A percentile compares a stretch with the other conserved stretches of the same genome.
phyloP scores from a whole-genome alignment of 179 eudicot species.

The Gypsophila paniculata region DNA sequence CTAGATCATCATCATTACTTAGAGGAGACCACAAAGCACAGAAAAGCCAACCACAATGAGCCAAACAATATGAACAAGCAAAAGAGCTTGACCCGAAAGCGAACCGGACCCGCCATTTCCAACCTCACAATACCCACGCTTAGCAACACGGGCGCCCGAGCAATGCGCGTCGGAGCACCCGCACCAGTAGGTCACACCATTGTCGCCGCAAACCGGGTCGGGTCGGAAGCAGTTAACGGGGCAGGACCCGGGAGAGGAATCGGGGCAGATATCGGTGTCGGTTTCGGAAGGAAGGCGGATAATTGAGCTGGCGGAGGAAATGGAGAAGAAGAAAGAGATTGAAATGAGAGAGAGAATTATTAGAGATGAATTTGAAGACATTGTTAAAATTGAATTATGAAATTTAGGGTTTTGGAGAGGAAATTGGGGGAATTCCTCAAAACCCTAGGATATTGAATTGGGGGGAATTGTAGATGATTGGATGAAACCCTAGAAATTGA shows the following conservation, averaged over 20 bases:
- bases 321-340: constrained; percentile 27
- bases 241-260: constrained; percentile 32
- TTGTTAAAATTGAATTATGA: neutral
- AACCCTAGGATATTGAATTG: constrained; percentile 13
- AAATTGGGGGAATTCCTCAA: neutral
- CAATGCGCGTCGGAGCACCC: constrained; percentile 87
- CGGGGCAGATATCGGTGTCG: constrained; percentile 35
- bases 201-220: constrained; percentile 89
- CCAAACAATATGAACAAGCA: constrained; percentile 88
- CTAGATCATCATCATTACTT: neutral
- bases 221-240: constrained; percentile 81
- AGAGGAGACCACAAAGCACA: constrained; percentile 68
- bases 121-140: constrained; percentile 66
- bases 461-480: neutral
- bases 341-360: constrained; percentile 27
- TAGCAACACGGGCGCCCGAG: constrained; percentile 59
- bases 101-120: constrained; percentile 65
- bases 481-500: neutral
- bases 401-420: constrained; percentile 15
- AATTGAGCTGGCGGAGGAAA: constrained; percentile 31
- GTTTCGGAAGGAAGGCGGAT: constrained; percentile 17
- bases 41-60: constrained; percentile 71
- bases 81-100: constrained; percentile 72
- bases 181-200: constrained; percentile 98
- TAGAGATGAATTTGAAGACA: neutral